Evolutionary conservation across 192 early-diverging fungal genomes (phyloP), one percentile per base, ranked within the genome.

Genomic region (Backusella psychrophila): DNA sequence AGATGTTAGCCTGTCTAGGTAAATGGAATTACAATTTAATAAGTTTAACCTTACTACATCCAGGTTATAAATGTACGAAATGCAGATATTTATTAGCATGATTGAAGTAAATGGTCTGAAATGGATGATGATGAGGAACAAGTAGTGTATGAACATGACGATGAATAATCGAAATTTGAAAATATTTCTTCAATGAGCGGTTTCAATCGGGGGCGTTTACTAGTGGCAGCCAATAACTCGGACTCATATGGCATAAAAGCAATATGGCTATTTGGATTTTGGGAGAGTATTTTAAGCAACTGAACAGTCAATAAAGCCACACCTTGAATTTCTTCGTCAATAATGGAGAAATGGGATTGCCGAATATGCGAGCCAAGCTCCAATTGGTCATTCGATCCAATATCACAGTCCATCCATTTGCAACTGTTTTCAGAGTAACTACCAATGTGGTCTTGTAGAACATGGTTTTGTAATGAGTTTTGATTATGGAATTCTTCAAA

Each of bases 401-500:
- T 46, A 56, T 53, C 39, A 70, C 66, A 52, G 26, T 53, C 41
- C 17, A 31, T 68, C 66, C 38, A 59, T 42, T 23, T 36, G 9
- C 66, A 76, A 21, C 38, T 76, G 15, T 39, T 31, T 31, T 36
- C 26, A 78, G 11, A 29, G n/a, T 63, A 63, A n/a, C 69, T 34
- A 42, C 52, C 52, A 63, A 29, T 63, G 36, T 90, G 89, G 29
- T 87, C 82, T 46, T 85, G 77, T 12, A 88, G 63, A 41, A 88
- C 81, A 75, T 90, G 89, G 36, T 82, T 66, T 23, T 86, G 85
- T 19, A 90, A 66, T 23, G 82, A 78, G 19, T 77, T 75, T 53
- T 85, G 84, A 15, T 76, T 79, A 17, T 74, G 6, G 36, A 88
- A 80, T 19, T 77, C 78, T 36, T 80, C 26, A 23, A 78, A 71